phyloP scores from a whole-genome alignment of 495 filamentous ascomycete genomes.

The Penicillium soppii region DNA sequence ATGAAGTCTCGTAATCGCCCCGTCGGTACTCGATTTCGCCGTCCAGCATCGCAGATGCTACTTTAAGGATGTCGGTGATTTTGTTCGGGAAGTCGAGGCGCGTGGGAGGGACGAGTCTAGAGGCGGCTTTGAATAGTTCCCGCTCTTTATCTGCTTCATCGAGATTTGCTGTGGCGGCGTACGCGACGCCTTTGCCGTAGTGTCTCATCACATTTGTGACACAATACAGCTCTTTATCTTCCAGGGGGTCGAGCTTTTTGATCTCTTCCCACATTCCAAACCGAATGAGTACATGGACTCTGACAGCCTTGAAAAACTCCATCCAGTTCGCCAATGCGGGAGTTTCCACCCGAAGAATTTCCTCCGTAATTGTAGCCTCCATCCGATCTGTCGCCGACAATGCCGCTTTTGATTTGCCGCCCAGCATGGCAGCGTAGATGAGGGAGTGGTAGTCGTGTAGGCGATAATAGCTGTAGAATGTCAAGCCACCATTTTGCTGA shows the following conservation, averaged over 20 bases:
- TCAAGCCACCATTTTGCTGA: conserved; percentile 42
- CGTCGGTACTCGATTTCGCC: conserved; percentile 63
- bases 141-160: conserved; percentile 44
- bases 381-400: conserved; percentile 49
- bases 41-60: conserved; percentile 59
- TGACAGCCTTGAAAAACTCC: conserved; percentile 60
- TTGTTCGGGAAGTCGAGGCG: conserved; percentile 55
- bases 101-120: conserved; percentile 45
- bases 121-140: conserved; percentile 40
- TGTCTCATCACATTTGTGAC: conserved; percentile 56
- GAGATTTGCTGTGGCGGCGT: conserved; percentile 47
- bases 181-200: conserved; percentile 60
- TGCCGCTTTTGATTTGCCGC: conserved; percentile 51
- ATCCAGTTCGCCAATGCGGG: conserved; percentile 67
- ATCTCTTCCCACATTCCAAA: conserved; percentile 62
- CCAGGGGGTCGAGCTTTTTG: conserved; percentile 40
- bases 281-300: conserved; percentile 59
- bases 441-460: conserved; percentile 61
- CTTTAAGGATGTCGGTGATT: conserved; percentile 50
- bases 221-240: conserved; percentile 53
- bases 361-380: conserved; percentile 53
- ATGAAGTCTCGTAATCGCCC: conserved; percentile 50
- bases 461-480: conserved; percentile 64
- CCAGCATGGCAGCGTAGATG: conserved; percentile 66
- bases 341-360: conserved; percentile 52